These are phyloP conservation scores for Collybia nuda DNA, from an alignment of 768 basidiomycete genomes.

Conservation along the genomic window DNA sequence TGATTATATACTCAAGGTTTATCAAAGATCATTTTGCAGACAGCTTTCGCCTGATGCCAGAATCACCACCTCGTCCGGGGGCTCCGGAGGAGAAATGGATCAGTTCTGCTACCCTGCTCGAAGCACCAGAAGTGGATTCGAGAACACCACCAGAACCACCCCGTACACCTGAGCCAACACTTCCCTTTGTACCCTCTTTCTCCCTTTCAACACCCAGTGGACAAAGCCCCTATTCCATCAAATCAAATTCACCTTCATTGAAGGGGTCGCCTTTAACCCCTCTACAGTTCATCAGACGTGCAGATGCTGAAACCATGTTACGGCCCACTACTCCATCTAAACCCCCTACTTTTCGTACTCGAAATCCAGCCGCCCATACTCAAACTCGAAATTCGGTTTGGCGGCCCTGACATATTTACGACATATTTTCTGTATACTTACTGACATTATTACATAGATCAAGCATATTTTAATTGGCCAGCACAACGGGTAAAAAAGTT, in stretches of 20 bases:
- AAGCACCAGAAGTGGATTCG: slow-evolving; percentile 43
- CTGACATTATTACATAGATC: neutral
- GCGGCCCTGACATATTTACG: slow-evolving; percentile 49
- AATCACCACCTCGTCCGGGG: slow-evolving; percentile 55
- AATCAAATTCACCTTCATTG: slow-evolving; percentile 46
- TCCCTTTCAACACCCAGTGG: slow-evolving; percentile 59
- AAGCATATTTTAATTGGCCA: too few species aligned
- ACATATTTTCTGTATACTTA: slow-evolving; percentile 8
- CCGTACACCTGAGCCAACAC: slow-evolving; percentile 67
- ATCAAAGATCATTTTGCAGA: slow-evolving; percentile 86
- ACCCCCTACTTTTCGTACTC: slow-evolving; percentile 38
- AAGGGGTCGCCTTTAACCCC: slow-evolving; percentile 77
- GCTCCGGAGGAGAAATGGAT: slow-evolving; percentile 80
- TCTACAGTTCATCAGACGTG: slow-evolving; percentile 83
- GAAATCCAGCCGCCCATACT: slow-evolving; percentile 38
- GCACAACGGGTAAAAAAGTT: neutral
- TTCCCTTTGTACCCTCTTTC: slow-evolving; percentile 63
- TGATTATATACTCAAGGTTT: slow-evolving; percentile 51
- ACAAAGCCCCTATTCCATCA: slow-evolving; percentile 49
- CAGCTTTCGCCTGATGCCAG: slow-evolving; percentile 70
- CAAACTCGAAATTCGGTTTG: slow-evolving; percentile 57
- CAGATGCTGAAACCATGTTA: slow-evolving; percentile 56
- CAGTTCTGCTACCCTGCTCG: slow-evolving; percentile 69
- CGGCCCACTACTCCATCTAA: slow-evolving; percentile 72
- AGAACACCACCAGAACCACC: slow-evolving; percentile 41